Evolutionary conservation across 495 filamentous ascomycete genomes (phyloP), one percentile per base, ranked within the genome.

Genomic region (Penicillium robsamsonii): DNA sequence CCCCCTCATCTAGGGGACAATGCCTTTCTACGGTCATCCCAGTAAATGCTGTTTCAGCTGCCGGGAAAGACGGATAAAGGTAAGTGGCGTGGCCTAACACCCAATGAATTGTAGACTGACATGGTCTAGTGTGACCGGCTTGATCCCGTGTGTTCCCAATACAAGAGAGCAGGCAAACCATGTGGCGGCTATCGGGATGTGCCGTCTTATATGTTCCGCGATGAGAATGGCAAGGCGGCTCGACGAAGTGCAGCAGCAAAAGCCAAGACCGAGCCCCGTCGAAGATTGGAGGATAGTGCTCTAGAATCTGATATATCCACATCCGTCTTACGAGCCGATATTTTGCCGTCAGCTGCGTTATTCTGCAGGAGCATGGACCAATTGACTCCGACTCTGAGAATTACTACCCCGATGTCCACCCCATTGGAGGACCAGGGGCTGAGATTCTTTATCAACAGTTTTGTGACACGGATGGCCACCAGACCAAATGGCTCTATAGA

Each of bases 171-270:
- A 46, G 61, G 56, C 33, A 67, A 67, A 18, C 10, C 46, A 47
- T 67, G 64, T 40, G 64, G 64, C 41, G 64, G 64, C 42, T 67
- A 67, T 53, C 61, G 50, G 22, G 64, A 67, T 20, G 30, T 67
- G 9, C 46, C 55, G 29, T 45, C 61, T 29, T n/a, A 62, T 2
- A 12, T 67, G 40, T 67, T 67, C 50, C 61, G 64, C 17, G 45
- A 59, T 30, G 64, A 67, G 48, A 67, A 60, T 37, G 64, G 61
- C 18, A 67, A 55, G 38, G 55, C 64, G 27, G 58, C 58, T 13
- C 58, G 50, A 20, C 56, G 61, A 30, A 57, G 58, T 45, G 62
- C 59, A 24, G 50, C 27, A 15, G 59, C 62, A 38, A 64, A 65
- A 22, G 43, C 55, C 20, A 59, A 43, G 41, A 41, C 49, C 27